phyloP scores from a whole-genome alignment of 202 grass and related monocot genomes.

The Schoenoplectus tabernaemontani region DNA sequence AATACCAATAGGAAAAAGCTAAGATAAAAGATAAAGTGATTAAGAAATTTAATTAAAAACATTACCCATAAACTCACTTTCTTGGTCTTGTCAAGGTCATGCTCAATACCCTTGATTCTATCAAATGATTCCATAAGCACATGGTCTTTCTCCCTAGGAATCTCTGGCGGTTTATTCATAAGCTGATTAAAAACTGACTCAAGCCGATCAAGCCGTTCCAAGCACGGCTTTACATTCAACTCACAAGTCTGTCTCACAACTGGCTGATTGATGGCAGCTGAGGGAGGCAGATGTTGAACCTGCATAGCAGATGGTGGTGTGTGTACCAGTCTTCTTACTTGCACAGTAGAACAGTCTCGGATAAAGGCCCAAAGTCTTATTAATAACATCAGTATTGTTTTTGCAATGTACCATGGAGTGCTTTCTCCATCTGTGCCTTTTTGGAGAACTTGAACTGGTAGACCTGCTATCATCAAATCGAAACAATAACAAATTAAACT shows the following conservation, averaged over 20 bases:
- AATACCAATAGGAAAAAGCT: neutral
- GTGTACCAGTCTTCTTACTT: constrained; percentile 1
- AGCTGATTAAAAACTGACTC: constrained; percentile 68
- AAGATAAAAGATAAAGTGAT: neutral
- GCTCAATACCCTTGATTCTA: constrained; percentile 69
- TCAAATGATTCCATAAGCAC: constrained; percentile 51
- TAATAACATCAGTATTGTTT: constrained; percentile 22
- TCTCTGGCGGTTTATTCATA: constrained; percentile 46
- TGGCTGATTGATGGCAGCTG: constrained; percentile 6
- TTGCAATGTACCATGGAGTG: constrained; percentile 7
- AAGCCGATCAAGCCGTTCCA: constrained; percentile 57
- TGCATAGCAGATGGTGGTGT: neutral
- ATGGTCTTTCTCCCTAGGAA: constrained; percentile 62
- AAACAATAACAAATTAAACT: no score
- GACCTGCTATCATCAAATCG: neutral
- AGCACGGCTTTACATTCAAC: constrained; percentile 50
- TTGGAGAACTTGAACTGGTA: neutral
- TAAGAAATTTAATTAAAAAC: neutral
- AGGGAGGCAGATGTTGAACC: neutral
- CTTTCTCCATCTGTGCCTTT: constrained; percentile 15
- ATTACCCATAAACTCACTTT: constrained; percentile 1
- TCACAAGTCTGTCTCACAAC: constrained; percentile 39
- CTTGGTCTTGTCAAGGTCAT: constrained; percentile 41
- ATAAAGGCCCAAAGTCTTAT: constrained; percentile 23
- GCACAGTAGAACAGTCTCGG: neutral